Conservation (phyloP, 108 stramenopile species). For the Poteriospumella lacustris region DNA sequence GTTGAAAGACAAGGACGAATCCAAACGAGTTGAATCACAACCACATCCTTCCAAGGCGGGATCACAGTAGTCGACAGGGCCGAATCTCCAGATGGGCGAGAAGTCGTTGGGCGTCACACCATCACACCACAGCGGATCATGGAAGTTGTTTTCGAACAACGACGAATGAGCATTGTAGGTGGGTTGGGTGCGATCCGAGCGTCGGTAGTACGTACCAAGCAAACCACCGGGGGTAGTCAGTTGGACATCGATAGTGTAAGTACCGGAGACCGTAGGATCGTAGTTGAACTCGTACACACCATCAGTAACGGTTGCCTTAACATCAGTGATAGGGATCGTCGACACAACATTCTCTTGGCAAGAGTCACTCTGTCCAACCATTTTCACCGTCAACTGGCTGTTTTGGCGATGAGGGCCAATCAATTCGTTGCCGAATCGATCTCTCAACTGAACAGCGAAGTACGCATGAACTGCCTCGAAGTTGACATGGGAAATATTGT, state of each 20-base stretch:
- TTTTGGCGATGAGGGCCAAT: conserved; percentile 17
- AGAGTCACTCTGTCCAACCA: background rate
- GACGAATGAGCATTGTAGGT: conserved; percentile 28
- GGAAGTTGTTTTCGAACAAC: background rate
- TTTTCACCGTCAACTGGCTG: background rate
- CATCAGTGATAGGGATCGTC: too few species aligned
- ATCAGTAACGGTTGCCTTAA: conserved; percentile 43
- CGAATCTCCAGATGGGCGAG: conserved; percentile 6
- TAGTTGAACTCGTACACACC: conserved; percentile 58
- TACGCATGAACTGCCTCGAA: conserved; percentile 57
- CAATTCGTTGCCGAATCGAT: conserved; percentile 68
- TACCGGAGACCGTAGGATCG: conserved; percentile 60
- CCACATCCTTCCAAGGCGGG: conserved; percentile 16
- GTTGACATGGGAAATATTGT: conserved; percentile 48
- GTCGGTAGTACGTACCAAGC: conserved; percentile 60
- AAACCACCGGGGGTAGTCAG: conserved; percentile 62
- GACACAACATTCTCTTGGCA: conserved; percentile 18
- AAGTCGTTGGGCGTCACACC: background rate
- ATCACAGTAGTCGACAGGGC: background rate
- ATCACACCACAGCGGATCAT: conserved; percentile 28
- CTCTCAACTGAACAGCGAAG: conserved; percentile 56
- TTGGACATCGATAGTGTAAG: conserved; percentile 47
- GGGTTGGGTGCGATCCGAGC: conserved; percentile 62
- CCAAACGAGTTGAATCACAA: conserved; percentile 66
- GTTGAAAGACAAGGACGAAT: conserved; percentile 53